A percentile compares a stretch with the other conserved stretches of the same genome.
Evolutionary conservation across 1,139 yeast species (phyloP).

Genomic region (Yamadazyma oceani): DNA sequence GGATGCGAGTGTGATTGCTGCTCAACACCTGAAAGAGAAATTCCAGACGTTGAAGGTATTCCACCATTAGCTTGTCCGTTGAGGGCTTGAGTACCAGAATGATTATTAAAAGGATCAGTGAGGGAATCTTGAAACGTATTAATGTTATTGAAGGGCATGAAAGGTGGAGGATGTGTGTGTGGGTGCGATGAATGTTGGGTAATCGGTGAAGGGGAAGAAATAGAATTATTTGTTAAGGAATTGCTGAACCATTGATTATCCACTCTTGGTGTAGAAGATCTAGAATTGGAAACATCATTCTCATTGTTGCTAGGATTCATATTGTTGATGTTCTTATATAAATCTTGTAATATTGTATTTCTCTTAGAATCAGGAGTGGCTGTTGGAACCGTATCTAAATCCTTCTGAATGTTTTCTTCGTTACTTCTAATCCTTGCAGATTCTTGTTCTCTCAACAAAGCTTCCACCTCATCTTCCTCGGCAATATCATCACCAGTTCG

Average conservation of each 20-base stretch:
- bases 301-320: neutral
- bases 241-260: slow-evolving; percentile 12
- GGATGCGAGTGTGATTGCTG: too few relatives aligned
- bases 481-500: neutral
- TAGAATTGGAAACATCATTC: slow-evolving; percentile 2
- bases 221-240: neutral
- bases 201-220: neutral
- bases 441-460: slow-evolving; percentile 28
- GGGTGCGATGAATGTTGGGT: slow-evolving; percentile 5
- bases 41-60: too few relatives aligned
- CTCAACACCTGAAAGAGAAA: too few relatives aligned
- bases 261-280: slow-evolving; percentile 14
- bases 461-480: slow-evolving; percentile 35
- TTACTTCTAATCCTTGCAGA: slow-evolving; percentile 15
- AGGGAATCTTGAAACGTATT: slow-evolving; percentile 9
- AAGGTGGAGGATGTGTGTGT: slow-evolving; percentile 8
- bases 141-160: slow-evolving; percentile 5
- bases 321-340: slow-evolving; percentile 4
- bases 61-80: neutral
- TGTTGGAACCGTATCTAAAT: neutral
- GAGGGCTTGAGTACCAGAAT: neutral
- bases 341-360: slow-evolving; percentile 11
- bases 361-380: slow-evolving; percentile 2
- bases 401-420: too few relatives aligned
- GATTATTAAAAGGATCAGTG: slow-evolving; percentile 5